Base-by-base conservation (phyloP, 2,329 filamentous ascomycete species). In the Trichoderma pleuroti region DNA sequence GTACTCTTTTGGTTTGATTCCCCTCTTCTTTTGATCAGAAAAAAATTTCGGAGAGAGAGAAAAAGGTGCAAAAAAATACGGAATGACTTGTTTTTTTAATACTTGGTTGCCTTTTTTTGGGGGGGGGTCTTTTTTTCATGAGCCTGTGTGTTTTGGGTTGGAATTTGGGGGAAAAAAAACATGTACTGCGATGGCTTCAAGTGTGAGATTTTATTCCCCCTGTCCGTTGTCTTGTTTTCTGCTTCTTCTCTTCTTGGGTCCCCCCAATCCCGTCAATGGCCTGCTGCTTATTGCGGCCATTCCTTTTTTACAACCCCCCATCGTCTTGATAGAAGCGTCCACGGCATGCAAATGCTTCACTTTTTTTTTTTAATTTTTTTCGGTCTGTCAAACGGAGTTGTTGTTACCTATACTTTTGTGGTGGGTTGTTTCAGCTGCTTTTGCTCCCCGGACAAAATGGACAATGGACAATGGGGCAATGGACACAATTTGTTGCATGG, bases 321-420 rank as follows among this genome's bases (percentile, higher is more conserved):
- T 52, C 54, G 26, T 68, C 52, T 68, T 68, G n/a, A 61, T 68
- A 68, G 65, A 68, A 68, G 34, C 34, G 36, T 52, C 39, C 42
- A 68, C 56, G 36, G 65, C 65, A 68, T 68, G 65, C 65, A 68
- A 68, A 68, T 68, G 65, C 65, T n/a, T n/a, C 56, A 61, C 11
- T 28, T 59, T 46, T 32, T 32, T 57, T 46, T 39, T 18, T 39
- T 28, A 46, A 32, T 32, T 32, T 57, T 46, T 39, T 18, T 39
- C 30, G 63, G 28, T 42, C 24, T 30, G 24, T 34, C 63, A 39
- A 57, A 14, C 18, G 63, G 63, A 57, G 32, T 56, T 42, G 18
- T 30, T 30, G 11, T 42, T 42, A 26, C 49, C 30, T 39, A 39
- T 24, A 16, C 49, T 30, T 30, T 66, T 57, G 14, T 9, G 39